phyloP scores from a whole-genome alignment of 495 filamentous ascomycete species.

The Penicillium cataractarum region DNA sequence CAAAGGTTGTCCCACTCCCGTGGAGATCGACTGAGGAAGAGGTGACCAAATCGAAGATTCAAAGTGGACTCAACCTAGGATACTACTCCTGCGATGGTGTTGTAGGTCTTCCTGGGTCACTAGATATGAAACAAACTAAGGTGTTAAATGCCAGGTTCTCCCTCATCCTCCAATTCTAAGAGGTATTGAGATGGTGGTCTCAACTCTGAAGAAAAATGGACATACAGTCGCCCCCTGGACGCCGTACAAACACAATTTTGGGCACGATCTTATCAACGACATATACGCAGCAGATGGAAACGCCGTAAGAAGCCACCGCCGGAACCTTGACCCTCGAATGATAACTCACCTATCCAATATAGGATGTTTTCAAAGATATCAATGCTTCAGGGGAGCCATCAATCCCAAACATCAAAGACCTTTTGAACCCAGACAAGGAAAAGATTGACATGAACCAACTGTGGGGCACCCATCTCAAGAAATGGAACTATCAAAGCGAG shows the following conservation, averaged over 20 bases:
- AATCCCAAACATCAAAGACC: constrained; percentile 44
- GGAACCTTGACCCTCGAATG: not conserved
- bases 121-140: not conserved
- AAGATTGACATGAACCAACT: constrained; percentile 33
- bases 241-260: constrained; percentile 43
- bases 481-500: constrained; percentile 42
- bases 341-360: not conserved
- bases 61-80: constrained; percentile 31
- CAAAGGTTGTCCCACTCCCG: constrained; percentile 36
- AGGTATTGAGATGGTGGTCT: constrained; percentile 41
- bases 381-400: constrained; percentile 51
- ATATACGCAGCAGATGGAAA: constrained; percentile 47
- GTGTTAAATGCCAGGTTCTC: constrained; percentile 12
- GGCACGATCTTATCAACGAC: constrained; percentile 35
- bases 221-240: constrained; percentile 47
- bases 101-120: constrained; percentile 3
- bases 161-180: constrained; percentile 41
- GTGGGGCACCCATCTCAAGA: constrained; percentile 41
- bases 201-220: constrained; percentile 37
- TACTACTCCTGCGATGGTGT: constrained; percentile 30
- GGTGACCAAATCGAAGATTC: constrained; percentile 30
- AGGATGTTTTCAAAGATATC: constrained; percentile 42
- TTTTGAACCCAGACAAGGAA: constrained; percentile 38
- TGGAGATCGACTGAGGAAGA: constrained; percentile 28
- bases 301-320: constrained; percentile 11